Base-by-base conservation (phyloP, 257 asterid genomes). In the Leonotis leonurus region DNA sequence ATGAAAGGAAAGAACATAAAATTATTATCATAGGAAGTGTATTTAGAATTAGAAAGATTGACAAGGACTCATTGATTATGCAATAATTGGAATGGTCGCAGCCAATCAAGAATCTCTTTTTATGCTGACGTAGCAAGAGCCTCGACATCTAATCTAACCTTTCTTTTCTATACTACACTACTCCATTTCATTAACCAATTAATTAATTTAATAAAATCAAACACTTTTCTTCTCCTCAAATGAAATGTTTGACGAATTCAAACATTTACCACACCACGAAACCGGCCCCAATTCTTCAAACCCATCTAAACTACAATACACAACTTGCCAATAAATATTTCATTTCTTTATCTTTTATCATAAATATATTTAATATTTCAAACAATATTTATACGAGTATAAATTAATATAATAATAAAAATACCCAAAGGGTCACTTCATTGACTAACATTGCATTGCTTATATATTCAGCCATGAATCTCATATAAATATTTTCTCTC, bases 171-270 rank as follows among this genome's bases (percentile, higher is more conserved):
- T 29, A 29, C 6, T 29, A 29, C 3, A 29, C 0, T 29, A 29
- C 6, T 3, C 0, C 6, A 17, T 7, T 45, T 45, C 21, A 21
- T 18, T 53, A 14, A 10, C 49, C 53, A 6, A 32, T 32, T 2
- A 2, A 44, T 21, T 66, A 72, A 64, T 72, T 62, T 57, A 43
- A 46, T 13, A 30, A 25, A 48, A 71, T 62, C 50, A 53, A 49
- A 54, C 60, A 30, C 56, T 13, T 40, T 40, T 50, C 4, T 33
- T 49, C 67, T 66, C 56, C 69, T 16, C 17, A 58, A 64, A 35
- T 46, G 8, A 57, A 63, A 36, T 52, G 52, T 70, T 80, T 74
- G 90, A 80, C 86, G 70, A 53, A 43, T 85, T 85, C 94, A 83
- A 85, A 81, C 87, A 72, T 76, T 54, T 62, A 74, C 37, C 52